Evolutionary conservation across 2,329 filamentous ascomycete genomes (phyloP), one percentile per base, ranked within the genome.

Genomic region (Elsinoe ampelina): DNA sequence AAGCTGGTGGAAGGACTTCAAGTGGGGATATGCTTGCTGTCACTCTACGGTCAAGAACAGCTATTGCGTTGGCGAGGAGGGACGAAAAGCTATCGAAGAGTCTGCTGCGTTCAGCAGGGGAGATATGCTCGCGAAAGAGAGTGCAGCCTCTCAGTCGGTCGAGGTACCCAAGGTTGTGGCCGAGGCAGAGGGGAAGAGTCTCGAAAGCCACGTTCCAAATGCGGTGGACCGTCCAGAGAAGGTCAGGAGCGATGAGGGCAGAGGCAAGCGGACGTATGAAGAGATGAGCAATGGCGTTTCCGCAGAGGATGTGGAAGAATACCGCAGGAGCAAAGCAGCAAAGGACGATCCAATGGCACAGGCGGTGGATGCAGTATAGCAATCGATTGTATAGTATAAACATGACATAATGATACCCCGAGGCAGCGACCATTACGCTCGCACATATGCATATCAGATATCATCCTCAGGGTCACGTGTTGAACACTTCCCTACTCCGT

Each of bases 11-110:
- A 82, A 84, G 55, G 84, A 89, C 67, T 97, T 96, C 73, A 81
- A 86, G 71, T 98, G 93, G 93, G 93, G 93, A 1, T 98, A 95
- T 71, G 81, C 87, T 19, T 98, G 93, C 71, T 98, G 93, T 75
- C 90, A 95, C 69, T 95, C 90, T 0, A 85, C 84, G 19, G 82
- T 95, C 61, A 96, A 95, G 73, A 97, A 98, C 72, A 95, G 90
- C 66, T 98, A 97, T 67, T 98, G 93, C 71, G 97, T 92, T 0
- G 93, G 93, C 22, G 89, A 93, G 59, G 88, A 87, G 58, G 93
- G 93, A 35, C 95, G 84, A 70, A 75, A 74, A 60, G 91, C 89
- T 1, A 90, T 88, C 71, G 85, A 91, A 63, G 85, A 87, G 57
- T 84, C 88, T 0, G 84, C 93, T 62, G 75, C 76, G 32, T 73